These are phyloP conservation scores for Rhynchosporium agropyri DNA, from an alignment of 2,329 filamentous ascomycete genomes.

Conservation along the genomic window DNA sequence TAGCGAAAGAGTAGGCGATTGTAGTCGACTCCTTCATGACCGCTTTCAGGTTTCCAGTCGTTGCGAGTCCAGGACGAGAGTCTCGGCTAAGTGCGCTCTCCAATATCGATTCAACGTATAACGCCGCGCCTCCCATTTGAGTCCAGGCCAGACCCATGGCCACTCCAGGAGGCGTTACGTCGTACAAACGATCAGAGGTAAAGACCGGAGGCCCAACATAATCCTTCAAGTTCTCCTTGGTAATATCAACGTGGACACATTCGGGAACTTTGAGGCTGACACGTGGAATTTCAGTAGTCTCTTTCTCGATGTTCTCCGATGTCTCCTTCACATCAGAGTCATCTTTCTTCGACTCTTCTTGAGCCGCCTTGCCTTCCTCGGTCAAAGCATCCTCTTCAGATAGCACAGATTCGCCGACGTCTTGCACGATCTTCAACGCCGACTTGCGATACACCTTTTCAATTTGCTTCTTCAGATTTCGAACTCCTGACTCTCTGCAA, in stretches of 20 bases:
- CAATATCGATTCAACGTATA: conserved; percentile 96
- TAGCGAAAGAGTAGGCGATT: conserved; percentile 96
- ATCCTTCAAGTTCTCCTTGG: conserved; percentile 89
- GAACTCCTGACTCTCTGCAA: conserved; percentile 93
- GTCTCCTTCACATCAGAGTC: conserved; percentile 64
- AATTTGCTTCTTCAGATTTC: conserved; percentile 98
- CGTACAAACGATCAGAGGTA: conserved; percentile 93
- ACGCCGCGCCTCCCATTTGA: conserved; percentile 90
- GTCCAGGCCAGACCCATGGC: conserved; percentile 99
- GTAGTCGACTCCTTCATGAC: conserved; percentile 98
- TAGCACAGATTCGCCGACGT: conserved; percentile 82
- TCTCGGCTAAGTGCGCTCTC: conserved; percentile 76
- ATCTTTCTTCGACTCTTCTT: conserved; percentile 71
- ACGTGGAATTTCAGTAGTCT: conserved; percentile 68
- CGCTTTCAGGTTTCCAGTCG: conserved; percentile 90
- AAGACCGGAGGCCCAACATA: conserved; percentile 96
- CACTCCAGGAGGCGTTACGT: conserved; percentile 88
- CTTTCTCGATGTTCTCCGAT: conserved; percentile 53
- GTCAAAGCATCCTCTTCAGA: conserved; percentile 82
- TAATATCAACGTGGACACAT: conserved; percentile 81
- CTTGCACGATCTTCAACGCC: conserved; percentile 94
- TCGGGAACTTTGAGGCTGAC: conserved; percentile 83
- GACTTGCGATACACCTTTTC: conserved; percentile 99
- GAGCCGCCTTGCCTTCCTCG: conserved; percentile 78
- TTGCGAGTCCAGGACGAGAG: conserved; percentile 79